A percentile compares a stretch with the other conserved stretches of the same genome.
Evolutionary conservation across 2,329 filamentous ascomycete genomes (phyloP).

Genomic region (Hyphodiscus sp.): DNA sequence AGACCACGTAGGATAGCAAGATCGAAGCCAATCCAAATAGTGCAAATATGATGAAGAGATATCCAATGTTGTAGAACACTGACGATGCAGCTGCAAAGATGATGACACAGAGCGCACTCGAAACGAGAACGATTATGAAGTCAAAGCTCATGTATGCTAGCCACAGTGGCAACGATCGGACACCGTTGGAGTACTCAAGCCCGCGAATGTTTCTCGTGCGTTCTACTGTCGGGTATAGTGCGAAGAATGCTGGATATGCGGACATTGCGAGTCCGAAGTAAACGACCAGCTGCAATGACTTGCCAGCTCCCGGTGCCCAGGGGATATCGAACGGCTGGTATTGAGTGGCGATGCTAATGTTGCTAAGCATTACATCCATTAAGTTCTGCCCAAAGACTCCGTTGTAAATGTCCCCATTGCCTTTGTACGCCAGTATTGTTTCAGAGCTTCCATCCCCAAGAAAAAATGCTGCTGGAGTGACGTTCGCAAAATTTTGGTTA

Average conservation of each 20-base stretch:
- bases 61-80: constrained; percentile 72
- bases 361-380: constrained; percentile 58
- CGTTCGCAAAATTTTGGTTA: constrained; percentile 52
- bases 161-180: constrained; percentile 77
- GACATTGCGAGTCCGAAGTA: constrained; percentile 77
- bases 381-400: constrained; percentile 58
- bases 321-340: constrained; percentile 73
- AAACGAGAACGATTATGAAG: constrained; percentile 63
- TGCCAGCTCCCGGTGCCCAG: constrained; percentile 60
- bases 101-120: constrained; percentile 58
- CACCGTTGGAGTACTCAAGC: constrained; percentile 87
- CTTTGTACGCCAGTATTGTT: constrained; percentile 66
- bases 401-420: constrained; percentile 50
- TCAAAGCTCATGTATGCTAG: constrained; percentile 77
- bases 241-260: constrained; percentile 79
- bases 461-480: constrained; percentile 77
- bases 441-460: constrained; percentile 53
- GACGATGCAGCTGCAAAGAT: constrained; percentile 61
- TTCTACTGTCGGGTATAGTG: constrained; percentile 83
- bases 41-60: constrained; percentile 74
- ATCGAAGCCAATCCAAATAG: constrained; percentile 76
- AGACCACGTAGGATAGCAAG: constrained; percentile 73
- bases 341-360: constrained; percentile 62
- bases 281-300: constrained; percentile 70
- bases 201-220: constrained; percentile 71